Evolutionary conservation across 2,329 filamentous ascomycete genomes (phyloP), one percentile per base, ranked within the genome.

Genomic region (Apiospora phragmitis): DNA sequence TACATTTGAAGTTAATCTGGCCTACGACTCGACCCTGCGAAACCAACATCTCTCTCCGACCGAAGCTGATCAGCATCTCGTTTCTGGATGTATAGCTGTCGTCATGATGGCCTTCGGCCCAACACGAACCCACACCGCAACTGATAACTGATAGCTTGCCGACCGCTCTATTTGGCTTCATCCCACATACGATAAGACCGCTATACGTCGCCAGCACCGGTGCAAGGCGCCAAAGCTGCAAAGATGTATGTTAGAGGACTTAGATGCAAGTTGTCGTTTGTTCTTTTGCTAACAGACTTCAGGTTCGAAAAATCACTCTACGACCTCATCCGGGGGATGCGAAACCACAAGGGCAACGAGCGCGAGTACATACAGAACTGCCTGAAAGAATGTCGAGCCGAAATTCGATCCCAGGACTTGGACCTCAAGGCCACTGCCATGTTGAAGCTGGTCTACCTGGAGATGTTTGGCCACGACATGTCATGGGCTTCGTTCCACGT

Each of bases 301-400:
- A 98, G 95, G 96, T 99, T 99, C 85, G 96, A 99, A 83, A 99
- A 99, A 84, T 98, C 96, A 55, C 90, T 99, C 26, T 97, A 98
- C 83, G 95, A 98, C 90, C 95, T 99, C 86, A 99, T 99, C 78
- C 90, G 95, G 83, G 96, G 96, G 78, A 86, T 99, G 79, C 92
- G 96, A 75, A 96, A 95, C 81, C 95, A 98, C 85, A 98, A 97
- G 83, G 95, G 95, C 77, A 93, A 92, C 79, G 96, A 99, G 84
- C 93, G 92, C 81, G 94, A 97, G 80, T 99, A 98, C 82, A 97
- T 99, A 72, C 93, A 97, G 80, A 92, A 94, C 81, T 94, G 92
- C 79, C 85, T 98, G 79, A 95, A 94, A 85, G 96, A 99, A 93
- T 99, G 96, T 83, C 94, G 95, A 77, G 87, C 91, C 79, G 96